Conservation (phyloP, 768 basidiomycete genomes). For the Russula virescens region DNA sequence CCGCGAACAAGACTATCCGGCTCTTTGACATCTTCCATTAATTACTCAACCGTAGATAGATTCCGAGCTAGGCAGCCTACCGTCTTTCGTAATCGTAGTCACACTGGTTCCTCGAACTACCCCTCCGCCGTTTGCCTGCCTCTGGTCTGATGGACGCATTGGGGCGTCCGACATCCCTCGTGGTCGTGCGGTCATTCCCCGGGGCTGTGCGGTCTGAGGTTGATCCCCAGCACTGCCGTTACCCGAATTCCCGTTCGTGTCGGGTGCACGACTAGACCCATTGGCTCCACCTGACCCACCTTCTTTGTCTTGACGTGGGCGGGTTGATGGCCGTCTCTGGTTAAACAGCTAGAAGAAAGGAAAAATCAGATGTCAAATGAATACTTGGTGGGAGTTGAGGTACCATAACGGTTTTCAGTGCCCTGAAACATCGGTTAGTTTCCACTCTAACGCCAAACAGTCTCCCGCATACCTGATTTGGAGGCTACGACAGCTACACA, state of each 20-base stretch:
- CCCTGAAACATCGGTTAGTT: slow-evolving; percentile 36
- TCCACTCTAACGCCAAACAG: slow-evolving; percentile 17
- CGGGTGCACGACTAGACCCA: slow-evolving; percentile 21
- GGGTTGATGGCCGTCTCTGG: slow-evolving; percentile 62
- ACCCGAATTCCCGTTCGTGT: slow-evolving; percentile 27
- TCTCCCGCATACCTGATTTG: slow-evolving; percentile 66
- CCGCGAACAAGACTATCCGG: slow-evolving; percentile 5
- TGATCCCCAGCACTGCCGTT: slow-evolving; percentile 35
- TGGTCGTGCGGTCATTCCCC: slow-evolving; percentile 36
- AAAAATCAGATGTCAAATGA: slow-evolving; percentile 19
- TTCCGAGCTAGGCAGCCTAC: slow-evolving; percentile 24
- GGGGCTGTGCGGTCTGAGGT: slow-evolving; percentile 27
- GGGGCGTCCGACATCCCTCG: slow-evolving; percentile 73
- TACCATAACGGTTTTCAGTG: slow-evolving; percentile 82
- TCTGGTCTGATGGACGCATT: slow-evolving; percentile 27
- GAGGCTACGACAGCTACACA: slow-evolving; percentile 82
- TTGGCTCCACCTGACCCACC: slow-evolving; percentile 11
- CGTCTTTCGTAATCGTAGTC: slow-evolving; percentile 19
- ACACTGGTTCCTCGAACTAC: slow-evolving; percentile 18
- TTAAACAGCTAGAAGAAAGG: slow-evolving; percentile 57
- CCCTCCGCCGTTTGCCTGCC: slow-evolving; percentile 15
- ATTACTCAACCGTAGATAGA: slow-evolving; percentile 21
- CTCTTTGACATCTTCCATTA: slow-evolving; percentile 20
- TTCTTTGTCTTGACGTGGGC: slow-evolving; percentile 46
- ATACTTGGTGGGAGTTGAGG: slow-evolving; percentile 4